Evolutionary conservation across 768 basidiomycete genomes (phyloP), one percentile per base, ranked within the genome.

Genomic region (Scleroderma citrinum): DNA sequence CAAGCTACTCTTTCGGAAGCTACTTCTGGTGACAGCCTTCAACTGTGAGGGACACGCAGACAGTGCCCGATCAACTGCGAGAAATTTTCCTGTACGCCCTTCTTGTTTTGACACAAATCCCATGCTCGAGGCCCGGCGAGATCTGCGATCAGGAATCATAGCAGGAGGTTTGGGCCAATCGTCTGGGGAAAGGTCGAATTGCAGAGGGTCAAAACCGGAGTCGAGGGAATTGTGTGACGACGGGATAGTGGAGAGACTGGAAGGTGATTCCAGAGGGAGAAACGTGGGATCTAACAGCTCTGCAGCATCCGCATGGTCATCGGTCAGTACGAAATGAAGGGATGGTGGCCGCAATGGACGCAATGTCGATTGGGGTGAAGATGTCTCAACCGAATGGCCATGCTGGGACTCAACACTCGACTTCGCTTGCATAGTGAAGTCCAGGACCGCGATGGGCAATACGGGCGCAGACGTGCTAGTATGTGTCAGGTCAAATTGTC

Each of bases 171-270:
- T 48, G 2, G 56, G 64, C 65, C 65, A 68, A 3, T 48, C 35
- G 2, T 56, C 50, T 1, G 42, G 42, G 12, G 40, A 19, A 19
- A 65, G 2, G 3, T 37, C 17, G 7, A 56, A 24, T 32, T 48
- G 41, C 8, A 44, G 49, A 4, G 56, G 57, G 47, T 68, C 66
- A 14, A 66, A 60, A 39, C 54, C 53, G 14, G 62, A 57, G 13
- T 52, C 56, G 19, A 66, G 48, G 31, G 66, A 68, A 48, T 65
- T 68, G 29, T 68, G 64, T 23, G 66, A 68, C 30, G 62, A 64
- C 13, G 66, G 52, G 21, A 65, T 51, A 10, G 49, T 46, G 3
- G 62, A 54, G 16, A 41, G 44, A 23, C 36, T 32, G 3, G 62
- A 52, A 0, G 62, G 64, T 5, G 66, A 68, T 10, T 64, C 62